These are phyloP conservation scores for Tylopilus sp. DNA, from an alignment of 1,284 basidiomycete species.

Conservation along the genomic window DNA sequence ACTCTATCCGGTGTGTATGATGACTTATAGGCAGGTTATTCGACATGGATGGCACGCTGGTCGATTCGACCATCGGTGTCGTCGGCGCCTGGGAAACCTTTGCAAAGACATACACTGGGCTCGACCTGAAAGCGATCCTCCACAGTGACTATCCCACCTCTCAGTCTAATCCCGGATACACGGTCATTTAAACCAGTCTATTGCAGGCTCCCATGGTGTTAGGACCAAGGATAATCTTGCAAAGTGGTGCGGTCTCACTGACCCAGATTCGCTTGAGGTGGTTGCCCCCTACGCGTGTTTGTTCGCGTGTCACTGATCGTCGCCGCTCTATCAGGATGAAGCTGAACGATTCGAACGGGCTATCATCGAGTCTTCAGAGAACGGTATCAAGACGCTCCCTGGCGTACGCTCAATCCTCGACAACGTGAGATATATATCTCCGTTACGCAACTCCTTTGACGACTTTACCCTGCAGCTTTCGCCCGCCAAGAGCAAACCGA, in stretches of 20 bases:
- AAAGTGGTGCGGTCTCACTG: conserved; percentile 67
- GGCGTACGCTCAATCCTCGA: conserved; percentile 57
- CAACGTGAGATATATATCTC: conserved; percentile 39
- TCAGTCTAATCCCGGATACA: conserved; percentile 1
- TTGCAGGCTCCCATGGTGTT: conserved; percentile 75
- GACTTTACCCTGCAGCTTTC: conserved; percentile 40
- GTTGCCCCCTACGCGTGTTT: conserved; percentile 6
- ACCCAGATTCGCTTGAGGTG: conserved; percentile 68
- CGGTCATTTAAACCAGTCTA: conserved; percentile 1
- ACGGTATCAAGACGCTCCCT: conserved; percentile 63
- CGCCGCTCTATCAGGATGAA: conserved; percentile 46
- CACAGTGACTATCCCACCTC: conserved; percentile 47
- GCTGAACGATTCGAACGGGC: conserved; percentile 66
- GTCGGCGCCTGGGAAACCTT: conserved; percentile 74
- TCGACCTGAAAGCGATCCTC: conserved; percentile 62
- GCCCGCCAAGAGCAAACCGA: conserved; percentile 45
- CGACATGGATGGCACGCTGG: conserved; percentile 79
- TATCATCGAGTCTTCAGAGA: conserved; percentile 56
- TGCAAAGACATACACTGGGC: conserved; percentile 57
- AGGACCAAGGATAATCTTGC: conserved; percentile 78
- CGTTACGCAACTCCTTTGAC: not conserved
- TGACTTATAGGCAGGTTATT: conserved; percentile 50
- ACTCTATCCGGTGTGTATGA: not conserved
- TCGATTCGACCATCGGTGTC: conserved; percentile 73
- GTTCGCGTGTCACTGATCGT: not conserved